phyloP scores from a whole-genome alignment of 108 stramenopile genomes.

The Skeletonema grethae region DNA sequence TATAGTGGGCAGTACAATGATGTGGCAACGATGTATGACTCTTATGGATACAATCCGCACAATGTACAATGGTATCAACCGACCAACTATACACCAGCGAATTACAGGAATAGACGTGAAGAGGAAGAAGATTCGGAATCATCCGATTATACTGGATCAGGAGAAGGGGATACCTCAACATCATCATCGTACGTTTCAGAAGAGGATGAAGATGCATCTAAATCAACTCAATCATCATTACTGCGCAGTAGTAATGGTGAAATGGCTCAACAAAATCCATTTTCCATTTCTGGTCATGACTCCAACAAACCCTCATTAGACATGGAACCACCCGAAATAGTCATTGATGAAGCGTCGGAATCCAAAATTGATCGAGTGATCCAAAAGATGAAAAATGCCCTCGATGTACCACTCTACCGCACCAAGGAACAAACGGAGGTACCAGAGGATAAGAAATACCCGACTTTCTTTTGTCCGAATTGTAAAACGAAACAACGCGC shows the following conservation, averaged over 20 bases:
- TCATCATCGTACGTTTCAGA: not conserved
- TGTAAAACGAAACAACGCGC: slow-evolving; percentile 81
- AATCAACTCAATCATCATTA: not conserved
- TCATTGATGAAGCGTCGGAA: slow-evolving; percentile 78
- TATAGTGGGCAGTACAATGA: not conserved
- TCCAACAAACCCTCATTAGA: slow-evolving; percentile 1
- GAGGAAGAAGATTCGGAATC: not conserved
- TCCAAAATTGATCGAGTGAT: slow-evolving; percentile 74
- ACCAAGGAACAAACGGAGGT: slow-evolving; percentile 20
- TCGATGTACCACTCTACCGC: slow-evolving; percentile 40
- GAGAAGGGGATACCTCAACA: not conserved
- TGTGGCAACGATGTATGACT: not conserved
- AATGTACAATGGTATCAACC: not conserved
- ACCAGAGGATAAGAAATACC: slow-evolving; percentile 46
- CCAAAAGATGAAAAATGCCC: slow-evolving; percentile 56
- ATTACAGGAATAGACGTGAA: not conserved
- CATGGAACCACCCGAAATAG: slow-evolving; percentile 64
- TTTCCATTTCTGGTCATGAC: slow-evolving; percentile 5
- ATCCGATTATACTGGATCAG: not conserved
- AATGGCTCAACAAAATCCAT: not conserved
- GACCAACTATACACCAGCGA: not conserved
- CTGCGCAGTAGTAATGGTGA: not conserved
- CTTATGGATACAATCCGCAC: not conserved
- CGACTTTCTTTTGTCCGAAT: slow-evolving; percentile 77
- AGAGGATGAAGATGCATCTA: not conserved